Base-by-base conservation (phyloP, 352 stramenopile species). In the Phytophthora agathidicida region DNA sequence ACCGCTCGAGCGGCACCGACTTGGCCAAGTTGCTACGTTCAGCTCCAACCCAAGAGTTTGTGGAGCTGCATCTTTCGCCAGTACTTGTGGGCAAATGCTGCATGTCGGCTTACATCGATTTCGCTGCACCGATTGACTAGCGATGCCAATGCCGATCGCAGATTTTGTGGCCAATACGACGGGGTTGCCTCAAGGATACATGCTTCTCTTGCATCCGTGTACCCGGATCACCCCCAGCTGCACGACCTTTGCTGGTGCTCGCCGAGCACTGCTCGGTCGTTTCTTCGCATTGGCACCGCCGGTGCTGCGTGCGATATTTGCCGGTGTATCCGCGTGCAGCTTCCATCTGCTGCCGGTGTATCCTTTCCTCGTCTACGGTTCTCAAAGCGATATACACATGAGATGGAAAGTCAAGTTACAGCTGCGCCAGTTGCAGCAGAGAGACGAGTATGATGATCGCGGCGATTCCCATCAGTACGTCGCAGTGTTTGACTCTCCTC, bases 151-250 rank as follows among this genome's bases (percentile, higher is more conserved):
- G 26, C 9, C 17, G 5, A 43, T 19, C 27, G 36, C 39, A 47
- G 7, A 13, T 8, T n/a, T 45, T 45, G 38, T 49, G 41, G n/a
- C 17, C 48, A 58, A 27, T 52, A 30, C 36, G 31, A 60, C 57
- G 61, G 49, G 26, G 51, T 68, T 28, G 28, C 33, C 47, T 63
- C 52, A 68, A 59, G 60, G 60, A 59, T 68, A 64, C 60, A 58
- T 46, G 50, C 17, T 24, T 24, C 39, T 43, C 24, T 5, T 63
- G 59, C 48, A 68, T 63, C 59, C 44, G 41, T 61, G 52, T 53
- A 32, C 41, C 16, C 27, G 31, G 22, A 39, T 37, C 36, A 33
- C 33, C 7, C 13, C 33, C 54, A 31, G 54, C 43, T 61, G 41
- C 43, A 42, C n/a, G 22, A 27, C 33, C 42, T 47, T 28, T 31